These are phyloP conservation scores for Oryza australiensis DNA, from an alignment of 176 grass and related monocot genomes.

Conservation along the genomic window DNA sequence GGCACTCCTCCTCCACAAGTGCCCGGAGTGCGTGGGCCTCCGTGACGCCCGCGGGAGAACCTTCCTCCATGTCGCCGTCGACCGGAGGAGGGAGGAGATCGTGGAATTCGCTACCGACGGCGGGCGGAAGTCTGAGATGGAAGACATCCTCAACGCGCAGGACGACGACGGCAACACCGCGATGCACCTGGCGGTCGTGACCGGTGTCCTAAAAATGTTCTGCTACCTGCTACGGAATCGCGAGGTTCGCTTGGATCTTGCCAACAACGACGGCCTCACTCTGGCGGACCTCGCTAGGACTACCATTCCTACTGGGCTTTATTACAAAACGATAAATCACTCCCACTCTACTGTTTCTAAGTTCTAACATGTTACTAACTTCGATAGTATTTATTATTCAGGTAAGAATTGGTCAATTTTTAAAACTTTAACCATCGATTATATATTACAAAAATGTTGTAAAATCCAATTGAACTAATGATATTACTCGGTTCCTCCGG, in stretches of 20 bases:
- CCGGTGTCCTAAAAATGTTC: neutral
- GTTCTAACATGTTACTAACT: too few relatives aligned
- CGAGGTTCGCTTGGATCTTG: neutral
- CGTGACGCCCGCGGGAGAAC: neutral
- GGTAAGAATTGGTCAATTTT: too few relatives aligned
- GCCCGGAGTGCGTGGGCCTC: neutral
- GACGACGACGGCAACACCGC: constrained; percentile 40
- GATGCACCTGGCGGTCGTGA: constrained; percentile 29
- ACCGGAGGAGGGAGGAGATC: neutral
- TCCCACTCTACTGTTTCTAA: neutral
- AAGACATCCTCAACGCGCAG: constrained; percentile 9
- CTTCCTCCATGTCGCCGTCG: neutral
- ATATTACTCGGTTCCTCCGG: too few relatives aligned
- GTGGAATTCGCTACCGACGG: neutral
- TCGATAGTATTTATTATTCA: too few relatives aligned
- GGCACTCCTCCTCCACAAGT: neutral
- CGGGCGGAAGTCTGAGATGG: neutral
- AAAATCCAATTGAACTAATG: too few relatives aligned
- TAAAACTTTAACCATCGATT: too few relatives aligned
- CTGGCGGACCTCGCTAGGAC: neutral
- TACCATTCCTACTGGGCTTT: neutral
- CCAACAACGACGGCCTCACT: constrained; percentile 18
- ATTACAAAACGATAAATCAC: neutral
- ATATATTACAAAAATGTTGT: too few relatives aligned
- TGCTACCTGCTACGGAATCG: neutral